phyloP scores from a whole-genome alignment of 345 rosid genomes.

The Carallia pectinifolia region DNA sequence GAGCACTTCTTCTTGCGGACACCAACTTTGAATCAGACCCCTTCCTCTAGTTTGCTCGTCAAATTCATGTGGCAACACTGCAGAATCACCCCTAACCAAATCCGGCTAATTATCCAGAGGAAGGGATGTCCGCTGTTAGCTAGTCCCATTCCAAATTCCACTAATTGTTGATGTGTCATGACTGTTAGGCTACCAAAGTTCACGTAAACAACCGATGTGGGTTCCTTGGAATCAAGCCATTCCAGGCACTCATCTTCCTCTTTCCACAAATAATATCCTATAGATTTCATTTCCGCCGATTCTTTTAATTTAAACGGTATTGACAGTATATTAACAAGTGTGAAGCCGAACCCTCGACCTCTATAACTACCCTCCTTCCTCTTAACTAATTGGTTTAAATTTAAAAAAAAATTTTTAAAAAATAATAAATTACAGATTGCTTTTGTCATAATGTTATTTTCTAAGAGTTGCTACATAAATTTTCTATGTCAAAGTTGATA shows the following conservation, averaged over 20 bases:
- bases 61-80: background rate
- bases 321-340: no score
- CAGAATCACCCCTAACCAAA: background rate
- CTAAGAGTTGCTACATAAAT: no score
- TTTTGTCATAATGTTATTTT: no score
- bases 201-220: background rate
- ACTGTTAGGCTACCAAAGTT: conserved; percentile 4
- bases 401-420: no score
- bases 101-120: background rate
- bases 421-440: no score
- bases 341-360: no score
- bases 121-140: background rate
- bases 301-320: background rate
- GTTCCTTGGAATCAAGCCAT: background rate
- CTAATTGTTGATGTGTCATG: background rate
- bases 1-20: conserved; percentile 1
- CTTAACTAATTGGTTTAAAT: no score
- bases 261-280: background rate
- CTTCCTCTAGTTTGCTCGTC: background rate
- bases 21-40: background rate
- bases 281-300: no score
- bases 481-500: no score
- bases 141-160: background rate
- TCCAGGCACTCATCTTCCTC: background rate
- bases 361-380: no score